These are phyloP conservation scores for Puccinia polysora DNA, from an alignment of 1,284 basidiomycete species.

Conservation along the genomic window DNA sequence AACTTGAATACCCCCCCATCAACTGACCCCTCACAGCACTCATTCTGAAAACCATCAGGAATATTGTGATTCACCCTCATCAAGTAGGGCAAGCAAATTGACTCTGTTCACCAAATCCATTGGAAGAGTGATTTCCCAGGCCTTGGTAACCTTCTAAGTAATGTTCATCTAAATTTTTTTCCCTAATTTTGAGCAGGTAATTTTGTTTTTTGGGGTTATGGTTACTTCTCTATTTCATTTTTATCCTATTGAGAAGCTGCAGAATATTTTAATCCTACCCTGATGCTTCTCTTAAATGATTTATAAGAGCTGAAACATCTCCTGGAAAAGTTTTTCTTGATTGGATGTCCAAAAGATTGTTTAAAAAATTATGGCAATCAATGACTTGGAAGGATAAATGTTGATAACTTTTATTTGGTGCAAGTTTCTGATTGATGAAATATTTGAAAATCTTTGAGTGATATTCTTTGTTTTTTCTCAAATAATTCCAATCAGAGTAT, in stretches of 20 bases:
- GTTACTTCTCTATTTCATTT: neutral
- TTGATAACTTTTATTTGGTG: too few species aligned
- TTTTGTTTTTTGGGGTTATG: slow-evolving; percentile 38
- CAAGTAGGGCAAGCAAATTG: neutral
- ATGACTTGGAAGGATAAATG: too few species aligned
- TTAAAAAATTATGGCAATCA: too few species aligned
- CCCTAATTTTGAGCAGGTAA: slow-evolving; percentile 35
- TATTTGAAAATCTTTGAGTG: too few species aligned
- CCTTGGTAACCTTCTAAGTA: slow-evolving; percentile 19
- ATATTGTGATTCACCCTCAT: neutral
- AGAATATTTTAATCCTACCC: neutral
- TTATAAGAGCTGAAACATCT: neutral
- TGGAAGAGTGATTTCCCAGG: slow-evolving; percentile 14
- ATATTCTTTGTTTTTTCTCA: too few species aligned
- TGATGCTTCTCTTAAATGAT: too few species aligned
- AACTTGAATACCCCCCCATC: neutral
- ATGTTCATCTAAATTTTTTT: slow-evolving; percentile 28
- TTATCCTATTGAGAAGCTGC: neutral
- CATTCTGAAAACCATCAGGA: neutral
- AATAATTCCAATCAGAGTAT: too few species aligned
- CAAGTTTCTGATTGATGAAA: too few species aligned
- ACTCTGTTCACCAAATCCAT: slow-evolving; percentile 12
- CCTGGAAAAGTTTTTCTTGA: too few species aligned
- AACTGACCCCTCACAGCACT: too few species aligned
- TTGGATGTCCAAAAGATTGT: too few species aligned